These are phyloP conservation scores for Ganoderma sinense DNA, from an alignment of 1,284 basidiomycete species.

Conservation along the genomic window DNA sequence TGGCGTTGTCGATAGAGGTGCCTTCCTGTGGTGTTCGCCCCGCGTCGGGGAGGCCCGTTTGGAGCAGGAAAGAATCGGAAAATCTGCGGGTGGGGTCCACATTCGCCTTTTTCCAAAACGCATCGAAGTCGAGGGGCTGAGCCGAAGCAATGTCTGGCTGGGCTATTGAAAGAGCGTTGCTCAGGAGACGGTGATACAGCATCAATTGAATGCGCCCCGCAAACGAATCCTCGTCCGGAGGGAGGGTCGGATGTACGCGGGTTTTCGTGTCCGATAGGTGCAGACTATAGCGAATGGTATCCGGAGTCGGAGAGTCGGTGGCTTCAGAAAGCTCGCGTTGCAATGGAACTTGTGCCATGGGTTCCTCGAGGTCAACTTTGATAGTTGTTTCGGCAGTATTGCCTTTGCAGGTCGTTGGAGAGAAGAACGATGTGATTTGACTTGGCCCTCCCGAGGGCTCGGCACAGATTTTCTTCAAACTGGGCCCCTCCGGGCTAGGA, in stretches of 20 bases:
- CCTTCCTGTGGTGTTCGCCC: not conserved
- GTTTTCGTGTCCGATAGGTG: slow-evolving; percentile 83
- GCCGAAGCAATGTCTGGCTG: slow-evolving; percentile 11
- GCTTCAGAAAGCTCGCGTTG: not conserved
- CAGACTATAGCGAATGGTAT: slow-evolving; percentile 40
- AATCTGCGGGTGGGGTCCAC: slow-evolving; percentile 57
- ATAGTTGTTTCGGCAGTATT: not conserved
- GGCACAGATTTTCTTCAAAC: slow-evolving; percentile 35
- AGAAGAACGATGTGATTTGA: slow-evolving; percentile 36
- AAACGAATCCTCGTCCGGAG: slow-evolving; percentile 66
- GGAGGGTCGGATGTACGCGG: slow-evolving; percentile 60
- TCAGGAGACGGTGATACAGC: slow-evolving; percentile 82
- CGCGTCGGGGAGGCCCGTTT: slow-evolving; percentile 50
- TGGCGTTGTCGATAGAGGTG: not conserved
- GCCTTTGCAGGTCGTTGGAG: slow-evolving; percentile 16
- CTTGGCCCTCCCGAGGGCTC: slow-evolving; percentile 30
- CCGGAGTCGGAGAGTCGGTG: not conserved
- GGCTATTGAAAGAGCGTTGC: slow-evolving; percentile 53
- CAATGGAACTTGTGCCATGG: not conserved
- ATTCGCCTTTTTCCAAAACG: slow-evolving; percentile 60
- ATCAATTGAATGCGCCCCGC: slow-evolving; percentile 83
- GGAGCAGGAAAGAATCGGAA: slow-evolving; percentile 61
- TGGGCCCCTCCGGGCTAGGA: slow-evolving; percentile 33
- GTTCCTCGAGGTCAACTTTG: not conserved
- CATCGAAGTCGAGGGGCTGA: slow-evolving; percentile 57